Conservation (phyloP, 345 rosid species). For the Lenwebbia sp. region DNA sequence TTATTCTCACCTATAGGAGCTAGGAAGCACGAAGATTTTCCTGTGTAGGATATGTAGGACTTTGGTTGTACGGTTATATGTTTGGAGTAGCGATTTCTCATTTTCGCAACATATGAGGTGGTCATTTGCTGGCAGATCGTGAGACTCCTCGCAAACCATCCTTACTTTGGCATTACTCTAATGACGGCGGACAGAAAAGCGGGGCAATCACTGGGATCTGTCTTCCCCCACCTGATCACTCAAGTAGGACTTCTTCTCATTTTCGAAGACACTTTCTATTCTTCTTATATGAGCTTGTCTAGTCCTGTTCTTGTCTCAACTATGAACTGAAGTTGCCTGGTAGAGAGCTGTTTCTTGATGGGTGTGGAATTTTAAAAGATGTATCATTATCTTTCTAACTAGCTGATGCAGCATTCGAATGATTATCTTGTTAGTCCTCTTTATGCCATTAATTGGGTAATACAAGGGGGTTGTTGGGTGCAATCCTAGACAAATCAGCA, state of each 20-base stretch:
- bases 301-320: background rate
- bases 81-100: background rate
- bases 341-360: background rate
- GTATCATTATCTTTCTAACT: background rate
- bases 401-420: background rate
- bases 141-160: constrained; percentile 74
- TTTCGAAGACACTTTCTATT: background rate
- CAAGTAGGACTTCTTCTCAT: constrained; percentile 32
- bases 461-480: background rate
- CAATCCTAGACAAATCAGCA: background rate
- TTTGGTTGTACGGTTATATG: background rate
- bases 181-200: constrained; percentile 99
- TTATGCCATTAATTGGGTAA: background rate
- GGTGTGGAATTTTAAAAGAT: background rate
- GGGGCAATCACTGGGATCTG: constrained; percentile 84
- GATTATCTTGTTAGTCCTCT: background rate
- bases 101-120: background rate
- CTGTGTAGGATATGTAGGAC: no score
- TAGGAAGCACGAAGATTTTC: background rate
- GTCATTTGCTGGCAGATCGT: constrained; percentile 48
- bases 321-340: background rate
- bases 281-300: background rate
- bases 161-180: constrained; percentile 52
- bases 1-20: background rate
- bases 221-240: constrained; percentile 66